These are phyloP conservation scores for Gillenia trifoliata DNA, from an alignment of 306 rosid species.

Conservation along the genomic window DNA sequence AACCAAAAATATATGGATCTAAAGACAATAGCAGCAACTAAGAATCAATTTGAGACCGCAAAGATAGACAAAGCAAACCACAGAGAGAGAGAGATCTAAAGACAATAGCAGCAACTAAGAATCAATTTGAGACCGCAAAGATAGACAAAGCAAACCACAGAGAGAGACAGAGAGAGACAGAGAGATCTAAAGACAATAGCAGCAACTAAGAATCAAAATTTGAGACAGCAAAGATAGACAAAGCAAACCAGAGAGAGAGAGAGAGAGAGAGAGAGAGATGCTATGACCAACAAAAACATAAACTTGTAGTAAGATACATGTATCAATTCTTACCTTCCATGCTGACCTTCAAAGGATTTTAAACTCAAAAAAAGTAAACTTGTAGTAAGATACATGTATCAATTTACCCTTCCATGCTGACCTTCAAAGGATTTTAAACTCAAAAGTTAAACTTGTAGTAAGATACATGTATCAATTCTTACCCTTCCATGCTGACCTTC, in stretches of 20 bases:
- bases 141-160: not conserved
- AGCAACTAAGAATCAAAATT: not conserved
- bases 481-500: conserved; percentile 76
- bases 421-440: conserved; percentile 47
- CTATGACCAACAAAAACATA: too few relatives aligned
- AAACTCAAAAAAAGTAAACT: conserved; percentile 41
- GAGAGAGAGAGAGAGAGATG: not conserved
- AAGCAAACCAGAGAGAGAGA: not conserved
- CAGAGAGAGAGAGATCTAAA: not conserved
- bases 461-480: conserved; percentile 13
- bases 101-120: not conserved
- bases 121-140: not conserved
- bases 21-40: not conserved
- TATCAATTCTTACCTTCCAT: conserved; percentile 53
- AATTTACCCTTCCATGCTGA: conserved; percentile 70
- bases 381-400: not conserved
- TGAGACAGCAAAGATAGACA: not conserved
- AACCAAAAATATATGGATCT: not conserved
- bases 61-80: not conserved
- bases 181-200: not conserved
- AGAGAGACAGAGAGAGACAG: too few relatives aligned
- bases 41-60: not conserved
- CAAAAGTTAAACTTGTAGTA: not conserved
- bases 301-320: not conserved
- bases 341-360: conserved; percentile 56